phyloP scores from a whole-genome alignment of 2,329 filamentous ascomycete genomes.

The Triangularia setosa region DNA sequence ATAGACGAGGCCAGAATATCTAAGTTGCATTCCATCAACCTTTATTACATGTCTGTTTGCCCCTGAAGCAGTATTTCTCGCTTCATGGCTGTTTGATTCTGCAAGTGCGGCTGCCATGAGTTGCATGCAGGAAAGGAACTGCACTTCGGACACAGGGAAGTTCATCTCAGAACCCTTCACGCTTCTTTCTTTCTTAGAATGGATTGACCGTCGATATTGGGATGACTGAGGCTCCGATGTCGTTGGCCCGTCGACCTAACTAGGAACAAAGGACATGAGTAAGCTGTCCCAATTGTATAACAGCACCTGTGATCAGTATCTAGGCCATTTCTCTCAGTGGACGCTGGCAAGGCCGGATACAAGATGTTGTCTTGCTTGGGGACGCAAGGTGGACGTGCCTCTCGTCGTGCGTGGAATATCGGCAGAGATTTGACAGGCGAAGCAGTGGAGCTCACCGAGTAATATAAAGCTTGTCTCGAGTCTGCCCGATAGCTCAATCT shows the following conservation, averaged over 20 bases:
- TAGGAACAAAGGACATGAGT: no score
- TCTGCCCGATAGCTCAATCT: constrained; percentile 1
- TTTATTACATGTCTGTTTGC: background rate
- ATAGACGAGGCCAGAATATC: background rate
- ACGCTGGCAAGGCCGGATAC: no score
- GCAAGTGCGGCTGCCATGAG: background rate
- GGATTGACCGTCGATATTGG: no score
- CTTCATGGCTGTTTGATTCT: background rate
- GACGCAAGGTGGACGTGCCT: background rate
- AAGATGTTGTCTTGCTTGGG: background rate
- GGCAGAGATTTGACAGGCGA: background rate
- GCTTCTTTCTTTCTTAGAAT: background rate
- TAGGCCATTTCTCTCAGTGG: no score
- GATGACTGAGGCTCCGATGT: background rate
- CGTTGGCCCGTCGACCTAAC: no score
- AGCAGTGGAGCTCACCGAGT: background rate
- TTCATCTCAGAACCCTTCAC: background rate
- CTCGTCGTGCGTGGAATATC: background rate
- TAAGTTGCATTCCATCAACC: background rate
- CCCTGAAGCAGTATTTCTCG: background rate
- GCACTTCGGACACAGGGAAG: background rate
- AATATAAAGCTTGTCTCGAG: background rate
- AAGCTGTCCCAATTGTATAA: no score
- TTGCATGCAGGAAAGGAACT: background rate
- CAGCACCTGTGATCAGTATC: no score